Conservation (phyloP, 1,139 yeast species). For the Scheffersomyces insectosa region DNA sequence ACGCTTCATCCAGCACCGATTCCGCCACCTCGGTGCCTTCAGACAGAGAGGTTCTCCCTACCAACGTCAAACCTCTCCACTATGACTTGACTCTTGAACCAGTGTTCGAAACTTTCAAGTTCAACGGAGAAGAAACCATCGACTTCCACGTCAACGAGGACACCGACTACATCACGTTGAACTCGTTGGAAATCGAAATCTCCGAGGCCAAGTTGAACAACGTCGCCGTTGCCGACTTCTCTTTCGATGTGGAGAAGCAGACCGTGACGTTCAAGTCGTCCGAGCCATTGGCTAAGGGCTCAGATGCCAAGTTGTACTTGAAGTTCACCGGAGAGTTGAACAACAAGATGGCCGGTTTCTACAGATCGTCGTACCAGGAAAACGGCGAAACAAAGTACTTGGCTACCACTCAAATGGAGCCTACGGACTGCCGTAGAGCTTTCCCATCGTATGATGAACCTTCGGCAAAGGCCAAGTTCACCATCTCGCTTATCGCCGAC, state of each 20-base stretch:
- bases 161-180: conserved; percentile 54
- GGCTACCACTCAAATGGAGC: conserved; percentile 84
- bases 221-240: conserved; percentile 26
- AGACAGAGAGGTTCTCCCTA: conserved; percentile 70
- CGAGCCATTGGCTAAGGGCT: conserved; percentile 47
- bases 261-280: conserved; percentile 62
- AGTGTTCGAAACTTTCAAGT: conserved; percentile 67
- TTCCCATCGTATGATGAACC: conserved; percentile 88
- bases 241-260: conserved; percentile 57
- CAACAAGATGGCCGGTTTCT: conserved; percentile 70
- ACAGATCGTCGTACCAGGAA: conserved; percentile 71
- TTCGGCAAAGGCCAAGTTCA: conserved; percentile 69
- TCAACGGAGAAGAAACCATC: conserved; percentile 64
- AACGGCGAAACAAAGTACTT: conserved; percentile 62
- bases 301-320: conserved; percentile 47
- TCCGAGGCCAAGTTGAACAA: conserved; percentile 50
- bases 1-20: conserved; percentile 5
- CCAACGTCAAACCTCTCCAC: conserved; percentile 69
- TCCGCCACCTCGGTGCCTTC: conserved; percentile 18
- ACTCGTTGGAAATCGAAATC: conserved; percentile 65
- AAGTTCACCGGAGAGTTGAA: conserved; percentile 71
- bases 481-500: conserved; percentile 62
- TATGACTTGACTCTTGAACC: conserved; percentile 77
- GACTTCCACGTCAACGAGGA: conserved; percentile 62
- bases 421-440: conserved; percentile 83